Evolutionary conservation across 306 rosid species (phyloP).

Genomic region (Cucurbita argyrosperma): DNA sequence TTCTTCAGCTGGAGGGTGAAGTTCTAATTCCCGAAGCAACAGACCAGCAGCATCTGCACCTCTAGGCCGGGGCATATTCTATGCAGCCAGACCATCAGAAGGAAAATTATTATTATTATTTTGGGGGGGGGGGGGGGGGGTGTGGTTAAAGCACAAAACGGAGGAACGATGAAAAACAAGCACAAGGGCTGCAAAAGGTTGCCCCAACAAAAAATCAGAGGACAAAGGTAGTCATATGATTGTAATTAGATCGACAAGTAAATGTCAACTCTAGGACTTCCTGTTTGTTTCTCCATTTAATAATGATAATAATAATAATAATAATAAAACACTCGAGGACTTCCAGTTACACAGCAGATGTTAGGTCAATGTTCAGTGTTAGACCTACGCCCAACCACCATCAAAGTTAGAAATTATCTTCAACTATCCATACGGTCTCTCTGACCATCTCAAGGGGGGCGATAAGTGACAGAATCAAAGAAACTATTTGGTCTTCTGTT

Average conservation of each 20-base stretch:
- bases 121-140: background rate
- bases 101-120: background rate
- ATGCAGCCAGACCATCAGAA: constrained; percentile 6
- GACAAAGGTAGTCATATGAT: background rate
- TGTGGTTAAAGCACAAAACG: background rate
- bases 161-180: background rate
- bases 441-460: background rate
- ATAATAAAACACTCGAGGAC: no score
- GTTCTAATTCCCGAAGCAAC: constrained; percentile 84
- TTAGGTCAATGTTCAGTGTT: background rate
- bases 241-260: background rate
- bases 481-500: background rate
- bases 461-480: background rate
- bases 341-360: background rate
- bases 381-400: background rate
- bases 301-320: no score
- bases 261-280: background rate
- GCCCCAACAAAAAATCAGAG: background rate
- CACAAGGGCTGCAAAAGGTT: background rate
- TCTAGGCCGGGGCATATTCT: constrained; percentile 96
- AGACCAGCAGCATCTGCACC: constrained; percentile 94
- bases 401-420: background rate
- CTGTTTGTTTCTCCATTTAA: no score
- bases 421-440: background rate
- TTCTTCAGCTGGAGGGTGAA: constrained; percentile 94